These are phyloP conservation scores for Ustilago lituana DNA, from an alignment of 1,284 basidiomycete species.

Conservation along the genomic window DNA sequence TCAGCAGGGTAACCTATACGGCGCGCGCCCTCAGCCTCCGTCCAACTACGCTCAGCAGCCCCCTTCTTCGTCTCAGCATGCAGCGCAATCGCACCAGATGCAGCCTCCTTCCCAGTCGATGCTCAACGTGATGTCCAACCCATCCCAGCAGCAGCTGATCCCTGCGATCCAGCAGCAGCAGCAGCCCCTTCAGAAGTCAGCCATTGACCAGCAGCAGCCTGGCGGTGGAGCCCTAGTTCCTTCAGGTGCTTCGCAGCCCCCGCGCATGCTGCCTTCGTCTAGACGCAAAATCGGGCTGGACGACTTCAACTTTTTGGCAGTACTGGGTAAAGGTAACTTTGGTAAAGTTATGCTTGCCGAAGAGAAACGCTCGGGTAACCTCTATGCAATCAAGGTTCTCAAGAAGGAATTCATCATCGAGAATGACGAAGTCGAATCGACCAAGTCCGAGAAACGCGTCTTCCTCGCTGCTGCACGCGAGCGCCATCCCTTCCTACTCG, in stretches of 20 bases:
- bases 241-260: conserved; percentile 12
- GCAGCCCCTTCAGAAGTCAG: neutral
- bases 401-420: conserved; percentile 99
- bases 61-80: conserved; percentile 10
- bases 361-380: conserved; percentile 86
- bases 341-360: conserved; percentile 99
- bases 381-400: conserved; percentile 99
- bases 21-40: conserved; percentile 32
- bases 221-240: conserved; percentile 19
- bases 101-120: conserved; percentile 14
- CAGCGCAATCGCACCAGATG: conserved; percentile 14
- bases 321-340: conserved; percentile 98
- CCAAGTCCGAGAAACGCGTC: conserved; percentile 98
- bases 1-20: conserved; percentile 43
- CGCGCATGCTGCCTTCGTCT: conserved; percentile 55
- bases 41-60: conserved; percentile 15
- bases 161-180: conserved; percentile 9
- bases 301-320: conserved; percentile 99
- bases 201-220: conserved; percentile 7
- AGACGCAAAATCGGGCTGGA: conserved; percentile 92
- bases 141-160: conserved; percentile 7
- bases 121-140: conserved; percentile 13
- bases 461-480: conserved; percentile 95
- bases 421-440: conserved; percentile 99
- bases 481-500: conserved; percentile 95